Conservation (phyloP, 2,329 filamentous ascomycete species). For the Fusarium sterilihyphosum region DNA sequence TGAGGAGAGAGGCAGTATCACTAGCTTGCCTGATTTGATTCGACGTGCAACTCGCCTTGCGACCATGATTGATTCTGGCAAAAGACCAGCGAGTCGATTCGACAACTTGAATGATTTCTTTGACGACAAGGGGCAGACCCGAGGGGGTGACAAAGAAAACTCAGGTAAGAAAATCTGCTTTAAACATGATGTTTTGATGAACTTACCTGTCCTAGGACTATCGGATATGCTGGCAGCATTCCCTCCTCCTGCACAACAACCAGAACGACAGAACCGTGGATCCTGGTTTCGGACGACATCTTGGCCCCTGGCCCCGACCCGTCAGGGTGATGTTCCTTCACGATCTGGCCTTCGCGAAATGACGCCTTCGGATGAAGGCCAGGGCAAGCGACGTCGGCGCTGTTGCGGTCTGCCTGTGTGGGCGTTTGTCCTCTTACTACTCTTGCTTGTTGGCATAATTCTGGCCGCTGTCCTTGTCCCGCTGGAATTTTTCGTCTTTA, state of each 20-base stretch:
- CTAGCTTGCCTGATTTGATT: constrained; percentile 92
- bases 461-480: constrained; percentile 87
- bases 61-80: constrained; percentile 86
- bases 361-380: constrained; percentile 38
- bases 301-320: constrained; percentile 59
- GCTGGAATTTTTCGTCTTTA: constrained; percentile 70
- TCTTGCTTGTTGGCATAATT: constrained; percentile 77
- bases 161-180: constrained; percentile 47
- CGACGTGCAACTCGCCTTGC: constrained; percentile 86
- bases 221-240: constrained; percentile 75
- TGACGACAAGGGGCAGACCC: constrained; percentile 53
- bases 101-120: constrained; percentile 64
- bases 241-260: constrained; percentile 66
- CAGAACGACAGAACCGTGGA: constrained; percentile 57
- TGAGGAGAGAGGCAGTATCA: constrained; percentile 87
- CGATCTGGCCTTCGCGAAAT: constrained; percentile 33
- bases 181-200: constrained; percentile 49
- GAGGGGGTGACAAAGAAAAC: constrained; percentile 52
- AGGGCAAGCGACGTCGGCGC: constrained; percentile 59
- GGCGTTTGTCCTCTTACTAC: constrained; percentile 73
- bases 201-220: constrained; percentile 62
- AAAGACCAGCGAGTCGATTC: constrained; percentile 67
- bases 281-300: constrained; percentile 57
- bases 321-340: constrained; percentile 33
- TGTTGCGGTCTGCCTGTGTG: constrained; percentile 89